A percentile compares a stretch with the other conserved stretches of the same genome.
Conservation (phyloP, 202 grass and related monocot genomes). For the Musa balbisiana region DNA sequence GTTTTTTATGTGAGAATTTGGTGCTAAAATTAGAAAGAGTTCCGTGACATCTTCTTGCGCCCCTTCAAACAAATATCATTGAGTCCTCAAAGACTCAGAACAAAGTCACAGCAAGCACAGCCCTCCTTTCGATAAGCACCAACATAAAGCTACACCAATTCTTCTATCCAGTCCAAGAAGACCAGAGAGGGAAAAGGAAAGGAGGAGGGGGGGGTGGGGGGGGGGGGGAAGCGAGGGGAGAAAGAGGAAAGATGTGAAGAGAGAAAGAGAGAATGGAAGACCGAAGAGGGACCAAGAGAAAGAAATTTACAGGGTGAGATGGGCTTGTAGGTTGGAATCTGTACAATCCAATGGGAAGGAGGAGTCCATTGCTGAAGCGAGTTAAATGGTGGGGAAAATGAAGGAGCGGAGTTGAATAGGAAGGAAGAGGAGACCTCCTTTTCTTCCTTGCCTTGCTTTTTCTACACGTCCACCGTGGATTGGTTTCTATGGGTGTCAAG, state of each 20-base stretch:
- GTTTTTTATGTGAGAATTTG: slow-evolving; percentile 8
- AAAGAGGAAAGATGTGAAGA: background rate
- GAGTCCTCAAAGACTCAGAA: slow-evolving; percentile 1
- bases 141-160: background rate
- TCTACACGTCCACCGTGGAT: too few species aligned
- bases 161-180: slow-evolving; percentile 6
- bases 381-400: slow-evolving; percentile 5
- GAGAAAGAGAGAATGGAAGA: background rate
- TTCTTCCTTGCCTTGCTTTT: background rate
- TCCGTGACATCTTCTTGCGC: background rate
- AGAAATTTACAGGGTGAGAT: slow-evolving; percentile 1
- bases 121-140: background rate
- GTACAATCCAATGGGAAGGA: slow-evolving; percentile 25
- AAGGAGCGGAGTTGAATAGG: slow-evolving; percentile 13
- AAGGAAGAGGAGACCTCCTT: background rate
- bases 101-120: background rate
- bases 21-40: slow-evolving; percentile 19
- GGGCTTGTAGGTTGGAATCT: slow-evolving; percentile 1
- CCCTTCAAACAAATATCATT: background rate
- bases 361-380: slow-evolving; percentile 10
- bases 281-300: background rate
- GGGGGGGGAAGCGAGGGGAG: background rate
- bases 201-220: background rate
- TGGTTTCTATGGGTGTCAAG: too few species aligned
- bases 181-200: background rate